Percentiles rank a stretch among this genome's conserved stretches.
Conservation (phyloP, 768 basidiomycete species). For the Crassisporium funariophilum region DNA sequence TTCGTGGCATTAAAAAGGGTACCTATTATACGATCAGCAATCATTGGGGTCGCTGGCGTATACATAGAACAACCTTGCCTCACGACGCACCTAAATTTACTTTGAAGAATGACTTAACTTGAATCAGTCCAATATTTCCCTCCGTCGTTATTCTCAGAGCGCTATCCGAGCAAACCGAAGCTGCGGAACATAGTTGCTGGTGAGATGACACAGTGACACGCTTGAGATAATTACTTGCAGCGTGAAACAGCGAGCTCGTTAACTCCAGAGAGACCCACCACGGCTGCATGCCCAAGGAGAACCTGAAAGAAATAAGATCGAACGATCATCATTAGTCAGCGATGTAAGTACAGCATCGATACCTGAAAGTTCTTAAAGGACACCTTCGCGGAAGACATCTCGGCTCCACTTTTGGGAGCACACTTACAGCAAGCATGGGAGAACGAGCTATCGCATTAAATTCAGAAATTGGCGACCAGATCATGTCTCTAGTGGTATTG, state of each 20-base stretch:
- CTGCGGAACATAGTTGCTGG: slow-evolving; percentile 8
- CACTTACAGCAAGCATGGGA: neutral
- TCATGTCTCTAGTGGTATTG: slow-evolving; percentile 20
- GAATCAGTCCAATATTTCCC: slow-evolving; percentile 15
- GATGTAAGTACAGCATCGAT: no score
- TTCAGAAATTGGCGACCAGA: slow-evolving; percentile 14
- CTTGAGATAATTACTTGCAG: slow-evolving; percentile 10
- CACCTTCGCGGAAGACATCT: no score
- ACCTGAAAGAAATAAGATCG: neutral
- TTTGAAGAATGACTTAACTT: neutral
- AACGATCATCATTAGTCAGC: slow-evolving; percentile 1
- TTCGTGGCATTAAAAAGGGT: no score
- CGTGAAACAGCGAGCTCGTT: no score
- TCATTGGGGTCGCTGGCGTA: no score
- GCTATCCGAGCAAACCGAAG: slow-evolving; percentile 11
- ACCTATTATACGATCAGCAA: no score
- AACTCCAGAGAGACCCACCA: slow-evolving; percentile 20
- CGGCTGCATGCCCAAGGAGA: neutral
- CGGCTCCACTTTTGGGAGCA: no score
- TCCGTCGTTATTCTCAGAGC: slow-evolving; percentile 1
- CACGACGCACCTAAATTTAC: neutral
- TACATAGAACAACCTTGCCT: neutral
- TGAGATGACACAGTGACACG: slow-evolving; percentile 4
- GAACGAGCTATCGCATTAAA: slow-evolving; percentile 7
- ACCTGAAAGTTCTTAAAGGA: no score